Base-by-base conservation (phyloP, 2,329 filamentous ascomycete species). In the Westerdykella ornata region DNA sequence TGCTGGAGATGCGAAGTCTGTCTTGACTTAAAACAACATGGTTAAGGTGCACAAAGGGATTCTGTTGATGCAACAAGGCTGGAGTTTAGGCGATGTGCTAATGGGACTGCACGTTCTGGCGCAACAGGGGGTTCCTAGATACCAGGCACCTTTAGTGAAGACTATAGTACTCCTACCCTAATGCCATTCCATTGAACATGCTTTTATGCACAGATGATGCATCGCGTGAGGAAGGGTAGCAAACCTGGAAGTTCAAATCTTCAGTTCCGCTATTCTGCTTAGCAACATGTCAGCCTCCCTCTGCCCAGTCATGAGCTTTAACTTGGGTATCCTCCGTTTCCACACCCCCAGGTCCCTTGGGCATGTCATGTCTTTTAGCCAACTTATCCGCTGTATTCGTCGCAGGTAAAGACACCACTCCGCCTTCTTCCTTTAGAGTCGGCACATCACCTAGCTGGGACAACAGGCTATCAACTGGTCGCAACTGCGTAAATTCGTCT, bases 351-450 rank as follows among this genome's bases (percentile, higher is more conserved):
- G 62, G 45, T 1, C 57, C 60, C 35, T 52, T 51, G 46, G 64
- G 71, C 57, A 69, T 68, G 46, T 72, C 69, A 47, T 72, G 69
- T 42, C 69, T 49, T 45, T 65, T 64, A 30, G 68, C 60, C 41
- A 65, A 47, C 35, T 59, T 65, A 17, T 60, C 58, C 20, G 64
- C 52, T 13, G 62, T 64, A 13, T 57, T 61, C 9, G 54, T 56
- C 30, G 30, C 9, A 4, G n/a, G 12, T n/a, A 15, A 5, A 33
- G n/a, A 14, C 30, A 33, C 26, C 26, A 8, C 30, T 15, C 16
- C 3, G n/a, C 14, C 16, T 33, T 33, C 30, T 7, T 26, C 22
- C 22, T 26, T 26, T 9, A 26, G 8, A 7, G 22, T 26, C 12
- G 22, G 22, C 12, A 26, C 22, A 26, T 26, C 22, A 11, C 22